Evolutionary conservation across 805 yeast species (phyloP), one percentile per base, ranked within the genome.

Genomic region (Jamesozyma rosinii): DNA sequence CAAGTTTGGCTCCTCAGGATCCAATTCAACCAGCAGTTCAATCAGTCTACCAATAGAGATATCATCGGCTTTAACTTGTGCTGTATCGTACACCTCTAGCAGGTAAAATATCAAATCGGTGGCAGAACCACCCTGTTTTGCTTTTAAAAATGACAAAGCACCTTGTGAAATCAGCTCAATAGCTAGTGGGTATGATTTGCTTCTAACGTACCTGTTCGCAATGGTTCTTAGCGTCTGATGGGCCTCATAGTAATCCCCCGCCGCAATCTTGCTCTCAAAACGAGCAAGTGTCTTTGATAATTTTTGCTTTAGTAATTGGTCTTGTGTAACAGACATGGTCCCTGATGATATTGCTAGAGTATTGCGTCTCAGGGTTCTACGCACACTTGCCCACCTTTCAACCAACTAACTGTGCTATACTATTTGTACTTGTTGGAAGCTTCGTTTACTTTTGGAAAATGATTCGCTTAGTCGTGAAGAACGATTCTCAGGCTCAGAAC

Each of bases 181-280:
- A 9, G 97, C 95, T 33, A 82, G 81, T 2, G 64, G 67, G 59
- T 74, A 85, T 46, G 81, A 77, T 47, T 77, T 77, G 20, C 79
- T 59, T 49, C 84, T 77, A 35, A 83, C 81, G 57, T 84, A 83
- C 58, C 98, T 72, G 51, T 88, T 88, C 35, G 85, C 84, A 42
- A 90, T 83, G 5, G 97, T 87, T 56, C 96, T 71, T 41, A 92
- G 72, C 0, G 95, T 89, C 63, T 92, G 97, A 61, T 90, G 96
- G 0, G 97, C 97, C 60, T 92, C 98, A 60, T 90, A 90, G 66
- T 73, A 87, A 43, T 88, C 83, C 2, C 85, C 86, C 40, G 73
- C 73, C 40, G 73, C 75, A 49, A 90, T 81, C 54, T 83, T 80
- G 21, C 55, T 72, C 55, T 79, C 76, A 66, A 82, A 83, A 50